Evolutionary conservation across 2,329 filamentous ascomycete genomes (phyloP), one percentile per base, ranked within the genome.

Genomic region (Salinomyces thailandicus): DNA sequence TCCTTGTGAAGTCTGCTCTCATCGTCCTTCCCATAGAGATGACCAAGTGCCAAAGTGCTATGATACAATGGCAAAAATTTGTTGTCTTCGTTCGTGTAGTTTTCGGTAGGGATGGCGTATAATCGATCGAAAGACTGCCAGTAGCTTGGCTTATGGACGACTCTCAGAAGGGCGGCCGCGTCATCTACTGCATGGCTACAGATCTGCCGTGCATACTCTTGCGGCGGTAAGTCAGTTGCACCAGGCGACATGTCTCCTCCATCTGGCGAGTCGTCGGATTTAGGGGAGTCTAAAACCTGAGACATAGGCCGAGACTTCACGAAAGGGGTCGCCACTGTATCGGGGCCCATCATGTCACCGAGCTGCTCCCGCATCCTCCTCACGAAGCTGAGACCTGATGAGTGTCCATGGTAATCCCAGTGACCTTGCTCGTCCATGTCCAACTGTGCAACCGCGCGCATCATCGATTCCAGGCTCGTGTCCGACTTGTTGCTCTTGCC

Each of bases 391-490:
- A 87, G 73, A 2, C 89, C 87, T 0, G 91, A 96, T 0, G 89
- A 95, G 45, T 84, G 82, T 32, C 91, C 91, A 54, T 93, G 85
- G 52, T 94, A 98, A 60, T 96, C 87, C 78, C 86, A 93, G 50
- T 91, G 78, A 28, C 89, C 89, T 50, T 79, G 77, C 49, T 96
- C 89, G 51, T 93, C 86, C 20, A 96, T 71, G 52, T 96, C 89
- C 13, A 98, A 71, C 55, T 87, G 83, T 22, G 89, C 91, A 2
- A 89, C 85, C 28, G 84, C 84, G 55, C 89, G 83, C 39, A 96
- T 86, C 89, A 98, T 96, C 18, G 87, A 93, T 54, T 89, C 79
- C 17, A 98, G 68, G 46, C 89, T 75, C 8, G 75, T 76, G 47
- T 89, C 85, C 31, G 52, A 47, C 40, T 55, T 48, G 34, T 47